Conservation (phyloP, 2,329 filamentous ascomycete genomes). For the Aspergillus sp. region DNA sequence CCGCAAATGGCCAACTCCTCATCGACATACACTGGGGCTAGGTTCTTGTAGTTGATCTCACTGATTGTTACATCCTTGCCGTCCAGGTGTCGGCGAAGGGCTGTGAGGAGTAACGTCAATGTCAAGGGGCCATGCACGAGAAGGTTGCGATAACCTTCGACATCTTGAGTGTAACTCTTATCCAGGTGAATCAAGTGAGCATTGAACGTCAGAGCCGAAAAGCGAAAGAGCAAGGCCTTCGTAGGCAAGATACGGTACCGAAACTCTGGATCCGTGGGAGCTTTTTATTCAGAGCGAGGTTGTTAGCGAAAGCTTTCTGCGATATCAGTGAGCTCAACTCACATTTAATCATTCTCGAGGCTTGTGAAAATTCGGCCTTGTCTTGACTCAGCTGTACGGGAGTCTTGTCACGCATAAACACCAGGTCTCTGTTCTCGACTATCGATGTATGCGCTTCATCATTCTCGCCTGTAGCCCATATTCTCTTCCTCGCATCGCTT, state of each 20-base stretch:
- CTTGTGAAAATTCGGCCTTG: slow-evolving; percentile 29
- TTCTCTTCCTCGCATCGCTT: slow-evolving; percentile 41
- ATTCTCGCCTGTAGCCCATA: slow-evolving; percentile 51
- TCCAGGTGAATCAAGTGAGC: slow-evolving; percentile 91
- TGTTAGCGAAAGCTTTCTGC: slow-evolving; percentile 26
- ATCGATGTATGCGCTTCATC: slow-evolving; percentile 51
- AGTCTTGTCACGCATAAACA: slow-evolving; percentile 63
- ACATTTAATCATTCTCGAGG: slow-evolving; percentile 42
- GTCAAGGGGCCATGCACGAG: slow-evolving; percentile 88
- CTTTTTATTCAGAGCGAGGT: slow-evolving; percentile 36
- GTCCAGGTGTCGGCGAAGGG: slow-evolving; percentile 62
- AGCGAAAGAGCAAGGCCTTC: slow-evolving; percentile 78
- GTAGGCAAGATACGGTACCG: slow-evolving; percentile 68
- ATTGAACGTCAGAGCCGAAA: slow-evolving; percentile 89
- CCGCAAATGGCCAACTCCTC: slow-evolving; percentile 74
- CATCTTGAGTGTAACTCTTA: slow-evolving; percentile 66
- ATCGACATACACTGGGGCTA: slow-evolving; percentile 77
- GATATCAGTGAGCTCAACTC: slow-evolving; percentile 26
- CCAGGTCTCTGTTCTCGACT: slow-evolving; percentile 64
- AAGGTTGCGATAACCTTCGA: slow-evolving; percentile 75
- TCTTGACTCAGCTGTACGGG: slow-evolving; percentile 38
- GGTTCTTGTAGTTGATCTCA: slow-evolving; percentile 76
- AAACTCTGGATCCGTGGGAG: slow-evolving; percentile 58
- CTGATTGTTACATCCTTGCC: slow-evolving; percentile 48
- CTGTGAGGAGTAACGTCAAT: slow-evolving; percentile 74